Percentiles rank a stretch among this genome's conserved stretches.
Conservation (phyloP, 2,329 filamentous ascomycete genomes). For the Periconia sp. region DNA sequence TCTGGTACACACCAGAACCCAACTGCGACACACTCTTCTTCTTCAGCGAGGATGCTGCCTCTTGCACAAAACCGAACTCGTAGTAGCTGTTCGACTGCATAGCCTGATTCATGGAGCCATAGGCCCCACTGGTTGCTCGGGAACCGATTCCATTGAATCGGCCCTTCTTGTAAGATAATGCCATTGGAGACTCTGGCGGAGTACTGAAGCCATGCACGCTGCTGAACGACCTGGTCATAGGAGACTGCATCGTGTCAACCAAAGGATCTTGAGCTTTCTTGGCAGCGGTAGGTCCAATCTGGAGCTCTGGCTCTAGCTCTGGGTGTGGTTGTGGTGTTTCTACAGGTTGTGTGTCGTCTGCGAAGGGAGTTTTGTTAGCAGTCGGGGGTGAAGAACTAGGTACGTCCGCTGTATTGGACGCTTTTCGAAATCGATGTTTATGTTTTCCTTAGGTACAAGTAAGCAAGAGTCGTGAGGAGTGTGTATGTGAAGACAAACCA, state of each 20-base stretch:
- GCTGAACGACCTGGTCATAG: background rate
- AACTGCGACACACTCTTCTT: constrained; percentile 40
- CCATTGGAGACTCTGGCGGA: constrained; percentile 1
- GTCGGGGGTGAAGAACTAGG: background rate
- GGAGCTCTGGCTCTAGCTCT: too few species aligned
- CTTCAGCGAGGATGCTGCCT: constrained; percentile 36
- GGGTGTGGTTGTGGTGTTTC: background rate
- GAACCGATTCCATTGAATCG: background rate
- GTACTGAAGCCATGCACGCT: background rate
- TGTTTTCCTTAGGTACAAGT: constrained; percentile 2
- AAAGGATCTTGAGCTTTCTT: background rate
- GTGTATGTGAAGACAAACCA: constrained; percentile 4
- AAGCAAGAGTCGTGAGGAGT: background rate
- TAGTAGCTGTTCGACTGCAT: constrained; percentile 10
- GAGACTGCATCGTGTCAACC: constrained; percentile 1
- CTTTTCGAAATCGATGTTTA: background rate
- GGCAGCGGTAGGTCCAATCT: background rate
- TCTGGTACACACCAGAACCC: constrained; percentile 37
- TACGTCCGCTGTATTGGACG: background rate
- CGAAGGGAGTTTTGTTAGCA: background rate
- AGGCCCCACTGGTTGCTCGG: constrained; percentile 1
- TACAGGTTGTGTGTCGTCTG: background rate
- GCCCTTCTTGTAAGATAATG: constrained; percentile 2
- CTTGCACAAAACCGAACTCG: constrained; percentile 39
- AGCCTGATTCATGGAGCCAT: constrained; percentile 1